Conservation (phyloP, 495 filamentous ascomycete genomes). For the Amniculicola lignicola region DNA sequence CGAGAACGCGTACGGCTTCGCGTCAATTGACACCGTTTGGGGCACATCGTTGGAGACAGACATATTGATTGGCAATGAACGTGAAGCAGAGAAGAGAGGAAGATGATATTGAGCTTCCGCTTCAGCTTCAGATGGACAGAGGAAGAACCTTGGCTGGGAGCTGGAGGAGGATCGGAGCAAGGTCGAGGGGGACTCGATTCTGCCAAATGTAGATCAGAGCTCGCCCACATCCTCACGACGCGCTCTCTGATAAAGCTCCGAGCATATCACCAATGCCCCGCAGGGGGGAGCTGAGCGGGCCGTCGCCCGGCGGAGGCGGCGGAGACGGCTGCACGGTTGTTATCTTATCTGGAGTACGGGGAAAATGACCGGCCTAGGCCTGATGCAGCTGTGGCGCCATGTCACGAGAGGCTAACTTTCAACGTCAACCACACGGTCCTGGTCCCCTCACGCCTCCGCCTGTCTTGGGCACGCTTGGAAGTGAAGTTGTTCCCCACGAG, state of each 20-base stretch:
- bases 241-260: not conserved
- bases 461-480: not conserved
- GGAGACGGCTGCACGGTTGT: not conserved
- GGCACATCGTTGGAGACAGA: constrained; percentile 16
- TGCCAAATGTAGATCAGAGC: no score
- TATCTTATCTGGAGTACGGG: constrained; percentile 4
- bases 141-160: no score
- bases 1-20: constrained; percentile 42
- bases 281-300: constrained; percentile 1
- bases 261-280: not conserved
- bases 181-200: no score
- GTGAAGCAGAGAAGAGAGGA: no score
- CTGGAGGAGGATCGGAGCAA: no score
- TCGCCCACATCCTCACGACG: not conserved
- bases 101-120: no score
- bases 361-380: no score
- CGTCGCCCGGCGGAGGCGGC: constrained; percentile 4
- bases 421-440: not conserved
- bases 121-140: no score
- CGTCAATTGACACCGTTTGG: constrained; percentile 32
- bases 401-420: not conserved
- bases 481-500: constrained; percentile 14
- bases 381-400: not conserved
- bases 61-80: no score
- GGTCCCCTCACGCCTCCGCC: not conserved